Evolutionary conservation across 805 yeast species (phyloP).

Genomic region (Wickerhamomyces mucosus): DNA sequence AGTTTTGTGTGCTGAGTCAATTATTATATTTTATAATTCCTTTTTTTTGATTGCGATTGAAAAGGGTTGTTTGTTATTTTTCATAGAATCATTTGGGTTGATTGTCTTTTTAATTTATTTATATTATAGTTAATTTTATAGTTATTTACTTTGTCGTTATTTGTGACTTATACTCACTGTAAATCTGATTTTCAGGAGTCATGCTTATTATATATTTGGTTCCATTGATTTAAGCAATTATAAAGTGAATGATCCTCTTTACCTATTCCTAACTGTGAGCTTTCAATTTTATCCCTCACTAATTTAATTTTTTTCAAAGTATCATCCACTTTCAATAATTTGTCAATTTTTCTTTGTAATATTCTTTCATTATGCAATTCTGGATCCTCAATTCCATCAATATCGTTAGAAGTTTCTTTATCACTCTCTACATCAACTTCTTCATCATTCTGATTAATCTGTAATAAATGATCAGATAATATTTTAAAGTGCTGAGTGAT

Average conservation of each 20-base stretch:
- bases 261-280: constrained; percentile 14
- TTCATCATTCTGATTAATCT: constrained; percentile 28
- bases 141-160: too few relatives aligned
- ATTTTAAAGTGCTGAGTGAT: constrained; percentile 58
- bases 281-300: constrained; percentile 21
- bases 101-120: too few relatives aligned
- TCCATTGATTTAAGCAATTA: constrained; percentile 24
- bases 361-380: background rate
- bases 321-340: constrained; percentile 23
- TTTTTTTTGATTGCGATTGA: too few relatives aligned
- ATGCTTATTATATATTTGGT: constrained; percentile 19
- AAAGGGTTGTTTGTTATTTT: too few relatives aligned
- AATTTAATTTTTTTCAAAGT: constrained; percentile 22
- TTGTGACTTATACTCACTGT: too few relatives aligned
- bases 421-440: constrained; percentile 6
- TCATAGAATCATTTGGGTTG: too few relatives aligned
- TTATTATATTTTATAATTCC: too few relatives aligned
- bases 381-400: background rate
- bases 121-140: too few relatives aligned
- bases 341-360: background rate
- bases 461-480: constrained; percentile 57
- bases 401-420: too few relatives aligned
- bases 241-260: constrained; percentile 14
- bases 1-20: too few relatives aligned
- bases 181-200: too few relatives aligned